Percentiles rank a stretch among this genome's conserved stretches.
Conservation (phyloP, 257 asterid species). For the Nicotiana otophora region DNA sequence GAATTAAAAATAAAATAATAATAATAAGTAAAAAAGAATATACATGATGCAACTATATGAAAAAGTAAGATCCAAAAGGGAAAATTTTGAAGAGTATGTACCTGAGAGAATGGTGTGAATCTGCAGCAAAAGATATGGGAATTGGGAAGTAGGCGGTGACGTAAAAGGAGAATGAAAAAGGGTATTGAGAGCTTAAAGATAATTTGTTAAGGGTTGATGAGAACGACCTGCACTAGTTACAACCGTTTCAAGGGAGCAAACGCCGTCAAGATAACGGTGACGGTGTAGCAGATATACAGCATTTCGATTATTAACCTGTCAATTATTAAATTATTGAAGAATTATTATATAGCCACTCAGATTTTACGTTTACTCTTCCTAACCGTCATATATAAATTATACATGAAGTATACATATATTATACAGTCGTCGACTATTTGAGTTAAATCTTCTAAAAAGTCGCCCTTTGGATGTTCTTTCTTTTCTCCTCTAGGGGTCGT, state of each 20-base stretch:
- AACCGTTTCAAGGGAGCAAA: neutral
- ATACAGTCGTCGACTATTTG: too few relatives aligned
- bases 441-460: neutral
- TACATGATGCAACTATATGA: neutral
- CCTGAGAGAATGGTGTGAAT: neutral
- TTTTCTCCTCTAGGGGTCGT: neutral
- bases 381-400: too few relatives aligned
- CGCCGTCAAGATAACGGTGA: slow-evolving; percentile 2
- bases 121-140: neutral
- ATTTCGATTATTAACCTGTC: neutral
- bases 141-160: neutral
- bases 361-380: too few relatives aligned
- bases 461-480: neutral
- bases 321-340: neutral
- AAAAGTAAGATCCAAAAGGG: neutral
- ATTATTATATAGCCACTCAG: too few relatives aligned
- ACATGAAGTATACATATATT: too few relatives aligned
- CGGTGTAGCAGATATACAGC: neutral
- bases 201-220: neutral
- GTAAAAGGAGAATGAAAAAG: neutral
- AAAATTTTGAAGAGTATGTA: neutral
- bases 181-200: neutral
- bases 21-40: neutral
- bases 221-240: slow-evolving; percentile 6
- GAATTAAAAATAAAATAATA: neutral